Conservation (phyloP, 2,329 filamentous ascomycete species). For the Diaporthe citriasiana region DNA sequence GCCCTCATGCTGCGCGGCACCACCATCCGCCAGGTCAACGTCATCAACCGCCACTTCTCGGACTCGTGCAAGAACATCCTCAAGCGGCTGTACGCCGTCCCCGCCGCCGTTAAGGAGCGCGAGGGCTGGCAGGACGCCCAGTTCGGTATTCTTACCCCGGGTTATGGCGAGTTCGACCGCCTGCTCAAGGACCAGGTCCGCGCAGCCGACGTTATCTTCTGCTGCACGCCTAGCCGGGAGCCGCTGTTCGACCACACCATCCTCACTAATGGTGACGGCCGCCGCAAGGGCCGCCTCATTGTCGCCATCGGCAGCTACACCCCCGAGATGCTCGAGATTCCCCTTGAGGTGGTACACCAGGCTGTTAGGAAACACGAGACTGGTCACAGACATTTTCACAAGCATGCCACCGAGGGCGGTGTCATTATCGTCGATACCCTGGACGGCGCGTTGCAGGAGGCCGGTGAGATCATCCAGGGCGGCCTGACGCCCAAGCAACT, state of each 20-base stretch:
- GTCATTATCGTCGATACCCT: conserved; percentile 82
- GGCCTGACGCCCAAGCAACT: conserved; percentile 80
- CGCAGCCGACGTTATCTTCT: conserved; percentile 86
- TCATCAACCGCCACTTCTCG: conserved; percentile 82
- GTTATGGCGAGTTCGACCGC: conserved; percentile 76
- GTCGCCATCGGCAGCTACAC: conserved; percentile 79
- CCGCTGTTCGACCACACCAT: conserved; percentile 82
- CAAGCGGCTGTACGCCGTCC: conserved; percentile 61
- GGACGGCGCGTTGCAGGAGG: conserved; percentile 83
- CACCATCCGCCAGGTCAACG: conserved; percentile 83
- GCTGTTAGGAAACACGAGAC: conserved; percentile 63
- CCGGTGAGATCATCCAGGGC: conserved; percentile 88
- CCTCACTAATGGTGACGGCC: conserved; percentile 78
- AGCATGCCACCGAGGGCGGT: conserved; percentile 73
- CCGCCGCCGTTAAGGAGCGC: conserved; percentile 59
- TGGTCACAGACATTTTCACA: conserved; percentile 74
- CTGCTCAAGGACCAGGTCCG: conserved; percentile 79
- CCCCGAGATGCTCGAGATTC: conserved; percentile 84
- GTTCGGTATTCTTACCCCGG: conserved; percentile 77
- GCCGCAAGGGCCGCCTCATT: conserved; percentile 79
- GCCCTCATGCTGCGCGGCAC: conserved; percentile 79
- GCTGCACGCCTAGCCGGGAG: conserved; percentile 82
- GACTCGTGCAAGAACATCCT: conserved; percentile 68
- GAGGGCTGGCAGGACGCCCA: conserved; percentile 77
- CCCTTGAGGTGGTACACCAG: conserved; percentile 80